Conservation (phyloP, 805 yeast species). For the Kazachstania martiniae region DNA sequence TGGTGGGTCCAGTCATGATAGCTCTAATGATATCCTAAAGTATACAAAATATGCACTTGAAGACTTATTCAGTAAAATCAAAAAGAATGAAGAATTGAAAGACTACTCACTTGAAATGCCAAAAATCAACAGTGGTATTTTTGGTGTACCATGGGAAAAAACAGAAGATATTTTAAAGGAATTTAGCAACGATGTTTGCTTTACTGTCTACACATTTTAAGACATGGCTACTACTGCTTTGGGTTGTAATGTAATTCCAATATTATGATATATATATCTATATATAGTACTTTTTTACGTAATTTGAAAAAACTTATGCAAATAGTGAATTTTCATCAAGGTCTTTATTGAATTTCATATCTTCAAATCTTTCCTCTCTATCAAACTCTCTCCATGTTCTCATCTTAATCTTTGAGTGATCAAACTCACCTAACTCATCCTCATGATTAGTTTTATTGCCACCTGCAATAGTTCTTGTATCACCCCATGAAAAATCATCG, state of each 20-base stretch:
- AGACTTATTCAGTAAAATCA: constrained; percentile 28
- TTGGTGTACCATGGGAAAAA: constrained; percentile 65
- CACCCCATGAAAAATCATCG: constrained; percentile 96
- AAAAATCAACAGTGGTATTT: constrained; percentile 69
- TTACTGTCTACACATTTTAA: constrained; percentile 20
- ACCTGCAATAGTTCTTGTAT: constrained; percentile 69
- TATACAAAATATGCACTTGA: constrained; percentile 41
- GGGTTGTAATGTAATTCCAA: too few relatives aligned
- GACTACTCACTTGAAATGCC: constrained; percentile 46
- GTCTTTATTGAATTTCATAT: neutral
- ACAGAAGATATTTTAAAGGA: constrained; percentile 45
- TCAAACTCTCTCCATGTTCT: constrained; percentile 93
- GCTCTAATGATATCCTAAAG: constrained; percentile 36
- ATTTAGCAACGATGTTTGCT: constrained; percentile 3
- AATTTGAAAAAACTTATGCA: too few relatives aligned
- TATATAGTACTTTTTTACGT: neutral
- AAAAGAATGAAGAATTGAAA: constrained; percentile 4
- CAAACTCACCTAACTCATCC: constrained; percentile 76
- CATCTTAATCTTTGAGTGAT: constrained; percentile 82
- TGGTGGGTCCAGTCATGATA: constrained; percentile 35
- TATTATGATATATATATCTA: neutral
- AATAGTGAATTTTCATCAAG: neutral
- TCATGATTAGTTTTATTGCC: constrained; percentile 41
- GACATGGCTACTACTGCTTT: too few relatives aligned
- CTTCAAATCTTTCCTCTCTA: constrained; percentile 32